Evolutionary conservation across 768 basidiomycete species (phyloP).

Genomic region (Harrya chromipes): DNA sequence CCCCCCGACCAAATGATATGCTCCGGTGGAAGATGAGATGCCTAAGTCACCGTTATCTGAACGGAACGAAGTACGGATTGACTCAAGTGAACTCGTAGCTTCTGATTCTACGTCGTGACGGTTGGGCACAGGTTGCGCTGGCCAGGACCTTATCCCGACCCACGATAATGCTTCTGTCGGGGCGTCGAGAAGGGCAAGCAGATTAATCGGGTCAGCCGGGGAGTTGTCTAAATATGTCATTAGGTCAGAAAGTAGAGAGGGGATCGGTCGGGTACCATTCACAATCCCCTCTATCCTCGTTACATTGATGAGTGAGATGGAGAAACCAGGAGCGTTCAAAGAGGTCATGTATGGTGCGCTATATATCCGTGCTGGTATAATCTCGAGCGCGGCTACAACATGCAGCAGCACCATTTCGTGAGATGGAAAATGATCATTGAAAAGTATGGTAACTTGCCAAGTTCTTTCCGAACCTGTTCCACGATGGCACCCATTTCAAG

Average conservation of each 20-base stretch:
- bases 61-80: constrained; percentile 3
- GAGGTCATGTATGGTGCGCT: constrained; percentile 55
- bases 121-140: neutral
- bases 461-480: constrained; percentile 39
- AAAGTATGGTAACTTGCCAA: constrained; percentile 34
- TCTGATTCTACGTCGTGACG: constrained; percentile 3
- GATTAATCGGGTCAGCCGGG: constrained; percentile 10
- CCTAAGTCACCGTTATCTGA: neutral
- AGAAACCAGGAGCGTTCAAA: constrained; percentile 59
- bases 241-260: neutral
- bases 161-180: constrained; percentile 43
- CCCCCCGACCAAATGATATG: neutral
- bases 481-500: constrained; percentile 53
- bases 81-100: neutral
- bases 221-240: constrained; percentile 8
- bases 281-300: constrained; percentile 24
- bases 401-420: neutral
- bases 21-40: neutral
- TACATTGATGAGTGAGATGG: constrained; percentile 48
- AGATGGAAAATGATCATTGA: neutral
- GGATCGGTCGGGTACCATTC: constrained; percentile 1
- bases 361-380: constrained; percentile 43
- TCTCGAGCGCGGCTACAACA: constrained; percentile 24
- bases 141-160: constrained; percentile 37
- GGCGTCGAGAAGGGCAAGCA: constrained; percentile 40